Evolutionary conservation across 208 protist genomes (phyloP), one percentile per base, ranked within the genome.

Genomic region (Leishmania lainsoni): DNA sequence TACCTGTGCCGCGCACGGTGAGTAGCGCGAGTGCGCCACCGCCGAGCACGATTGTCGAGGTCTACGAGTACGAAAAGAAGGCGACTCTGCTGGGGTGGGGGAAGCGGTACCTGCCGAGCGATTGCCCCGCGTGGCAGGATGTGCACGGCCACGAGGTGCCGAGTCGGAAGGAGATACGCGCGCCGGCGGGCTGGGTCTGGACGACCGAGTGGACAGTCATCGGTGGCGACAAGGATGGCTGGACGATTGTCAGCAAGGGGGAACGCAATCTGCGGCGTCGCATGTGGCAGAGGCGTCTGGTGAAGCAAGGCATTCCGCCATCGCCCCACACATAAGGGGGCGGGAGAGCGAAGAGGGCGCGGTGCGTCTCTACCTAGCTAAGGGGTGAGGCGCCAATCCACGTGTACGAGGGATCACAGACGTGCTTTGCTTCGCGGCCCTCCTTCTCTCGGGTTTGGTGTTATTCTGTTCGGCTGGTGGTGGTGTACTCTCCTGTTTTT

Each of bases 11-110:
- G 14, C 79, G 83, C 35, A 87, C 69, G 3, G 78, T 51, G 9
- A 78, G 83, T 63, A 78, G 48, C 52, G 51, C 83, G 48, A 65
- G 8, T 9, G 75, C 51, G 22, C 83, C 81, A 22, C 61, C 81
- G 51, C 71, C 78, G n/a, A 81, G 74, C 71, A 81, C 81, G 35
- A 78, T 85, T n/a, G 87, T 90, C 3, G 84, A 86, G 71, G 61
- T 95, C 6, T 94, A 90, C 86, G 92, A 97, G 83, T 92, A 94
- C 79, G 86, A 97, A 63, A 81, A 82, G 29, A 87, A 90, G 74
- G 84, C 85, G 42, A 26, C 86, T 26, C 42, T 94, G 32, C 78
- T 92, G 52, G 92, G 83, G 26, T 96, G 93, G 91, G 83, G 87
- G 20, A 91, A 84, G 76, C 74, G 75, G 4, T 66, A 83, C 58